Evolutionary conservation across 108 stramenopile species (phyloP).

Genomic region (Conticribra weissflogii): DNA sequence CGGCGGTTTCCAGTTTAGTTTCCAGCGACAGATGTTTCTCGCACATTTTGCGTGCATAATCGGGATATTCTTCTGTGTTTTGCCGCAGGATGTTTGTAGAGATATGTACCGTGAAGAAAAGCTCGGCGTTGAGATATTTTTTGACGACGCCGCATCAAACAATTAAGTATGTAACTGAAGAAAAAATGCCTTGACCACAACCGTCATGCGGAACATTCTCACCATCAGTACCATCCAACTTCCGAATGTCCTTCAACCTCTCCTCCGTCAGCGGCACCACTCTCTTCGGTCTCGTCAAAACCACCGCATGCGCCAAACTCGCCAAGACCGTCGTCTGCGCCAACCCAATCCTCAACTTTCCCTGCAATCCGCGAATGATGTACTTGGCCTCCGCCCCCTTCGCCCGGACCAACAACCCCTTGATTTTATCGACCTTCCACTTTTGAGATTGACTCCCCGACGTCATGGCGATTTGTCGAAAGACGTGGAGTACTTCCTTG

Average conservation of each 20-base stretch:
- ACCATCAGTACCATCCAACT: slow-evolving; percentile 45
- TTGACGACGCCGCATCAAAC: no score
- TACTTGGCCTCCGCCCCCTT: slow-evolving; percentile 91
- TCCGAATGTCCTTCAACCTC: slow-evolving; percentile 40
- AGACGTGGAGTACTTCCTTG: slow-evolving; percentile 60
- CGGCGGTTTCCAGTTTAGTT: slow-evolving; percentile 86
- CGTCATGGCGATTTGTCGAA: slow-evolving; percentile 80
- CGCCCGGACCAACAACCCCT: slow-evolving; percentile 84
- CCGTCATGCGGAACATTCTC: not conserved
- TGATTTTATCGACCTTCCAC: slow-evolving; percentile 93
- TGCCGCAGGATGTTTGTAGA: no score
- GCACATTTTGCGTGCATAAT: slow-evolving; percentile 45
- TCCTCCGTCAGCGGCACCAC: slow-evolving; percentile 40
- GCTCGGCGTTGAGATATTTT: no score
- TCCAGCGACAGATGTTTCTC: slow-evolving; percentile 57
- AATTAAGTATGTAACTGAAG: not conserved
- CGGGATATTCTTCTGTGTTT: slow-evolving; percentile 54
- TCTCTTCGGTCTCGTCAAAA: slow-evolving; percentile 58
- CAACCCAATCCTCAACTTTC: slow-evolving; percentile 97
- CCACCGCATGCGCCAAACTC: slow-evolving; percentile 91
- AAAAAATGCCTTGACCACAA: no score
- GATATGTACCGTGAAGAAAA: no score
- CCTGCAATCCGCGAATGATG: slow-evolving; percentile 97
- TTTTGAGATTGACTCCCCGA: slow-evolving; percentile 90
- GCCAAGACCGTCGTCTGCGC: slow-evolving; percentile 95